phyloP scores from a whole-genome alignment of 1,139 yeast species.

The Chernovozyma sophiae-reginae region DNA sequence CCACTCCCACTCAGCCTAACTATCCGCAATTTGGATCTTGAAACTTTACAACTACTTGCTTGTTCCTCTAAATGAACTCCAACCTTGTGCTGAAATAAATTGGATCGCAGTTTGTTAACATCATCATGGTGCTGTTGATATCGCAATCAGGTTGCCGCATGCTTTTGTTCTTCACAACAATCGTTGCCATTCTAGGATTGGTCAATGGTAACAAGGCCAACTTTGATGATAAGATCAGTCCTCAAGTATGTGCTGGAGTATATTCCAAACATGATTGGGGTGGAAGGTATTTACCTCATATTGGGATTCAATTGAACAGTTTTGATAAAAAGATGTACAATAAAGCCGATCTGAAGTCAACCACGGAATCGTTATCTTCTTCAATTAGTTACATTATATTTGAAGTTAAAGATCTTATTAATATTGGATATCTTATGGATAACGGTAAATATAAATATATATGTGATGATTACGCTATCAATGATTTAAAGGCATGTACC shows the following conservation, averaged over 20 bases:
- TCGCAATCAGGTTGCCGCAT: neutral
- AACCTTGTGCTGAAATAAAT: too few species aligned
- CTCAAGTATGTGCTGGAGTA: slow-evolving; percentile 86
- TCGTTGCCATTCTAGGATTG: neutral
- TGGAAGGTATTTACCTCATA: slow-evolving; percentile 65
- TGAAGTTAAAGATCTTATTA: slow-evolving; percentile 74
- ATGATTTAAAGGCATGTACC: slow-evolving; percentile 50
- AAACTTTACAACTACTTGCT: too few species aligned
- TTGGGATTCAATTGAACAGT: slow-evolving; percentile 43
- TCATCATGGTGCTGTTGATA: too few species aligned
- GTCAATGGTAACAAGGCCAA: slow-evolving; percentile 43
- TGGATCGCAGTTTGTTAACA: too few species aligned
- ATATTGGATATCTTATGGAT: slow-evolving; percentile 49
- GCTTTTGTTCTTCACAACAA: neutral
- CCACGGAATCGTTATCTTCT: slow-evolving; percentile 24
- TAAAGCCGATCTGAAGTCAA: slow-evolving; percentile 21
- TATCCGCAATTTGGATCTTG: neutral
- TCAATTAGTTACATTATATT: slow-evolving; percentile 64
- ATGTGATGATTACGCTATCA: slow-evolving; percentile 71
- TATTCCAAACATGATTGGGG: slow-evolving; percentile 87
- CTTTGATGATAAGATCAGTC: slow-evolving; percentile 39
- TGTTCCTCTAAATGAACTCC: too few species aligned
- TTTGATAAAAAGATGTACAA: slow-evolving; percentile 34
- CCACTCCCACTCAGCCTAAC: neutral
- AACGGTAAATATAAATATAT: slow-evolving; percentile 48